Percentiles rank a stretch among this genome's conserved stretches.
phyloP scores from a whole-genome alignment of 306 rosid species.

The Lotus japonicus region DNA sequence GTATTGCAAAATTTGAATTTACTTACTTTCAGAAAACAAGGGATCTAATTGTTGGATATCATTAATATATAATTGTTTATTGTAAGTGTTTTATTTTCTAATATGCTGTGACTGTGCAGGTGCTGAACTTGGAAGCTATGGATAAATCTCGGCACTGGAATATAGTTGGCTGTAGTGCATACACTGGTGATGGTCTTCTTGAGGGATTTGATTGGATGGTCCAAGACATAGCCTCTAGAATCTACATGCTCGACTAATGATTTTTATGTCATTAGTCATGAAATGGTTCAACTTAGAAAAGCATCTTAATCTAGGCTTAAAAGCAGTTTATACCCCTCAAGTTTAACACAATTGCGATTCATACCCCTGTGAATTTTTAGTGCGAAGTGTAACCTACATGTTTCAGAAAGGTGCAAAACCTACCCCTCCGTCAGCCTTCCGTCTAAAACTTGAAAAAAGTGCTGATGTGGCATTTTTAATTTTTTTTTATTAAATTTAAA shows the following conservation, averaged over 20 bases:
- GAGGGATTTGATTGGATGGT: constrained; percentile 90
- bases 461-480: too few relatives aligned
- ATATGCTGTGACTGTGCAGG: constrained; percentile 31
- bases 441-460: too few relatives aligned
- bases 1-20: not conserved
- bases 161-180: constrained; percentile 81
- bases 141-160: constrained; percentile 73
- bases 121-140: constrained; percentile 73
- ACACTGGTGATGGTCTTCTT: constrained; percentile 71
- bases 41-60: not conserved
- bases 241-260: constrained; percentile 54
- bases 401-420: too few relatives aligned
- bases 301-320: too few relatives aligned
- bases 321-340: too few relatives aligned
- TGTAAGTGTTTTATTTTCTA: not conserved
- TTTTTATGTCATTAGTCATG: not conserved
- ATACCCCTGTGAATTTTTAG: too few relatives aligned
- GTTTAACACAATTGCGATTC: too few relatives aligned
- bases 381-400: too few relatives aligned
- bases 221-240: constrained; percentile 79
- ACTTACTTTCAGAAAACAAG: not conserved
- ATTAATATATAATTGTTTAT: not conserved
- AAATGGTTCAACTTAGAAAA: not conserved
- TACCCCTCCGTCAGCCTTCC: too few relatives aligned
- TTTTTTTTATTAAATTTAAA: too few relatives aligned